phyloP scores from a whole-genome alignment of 129 eudicot genomes.

The Cynara cardunculus region DNA sequence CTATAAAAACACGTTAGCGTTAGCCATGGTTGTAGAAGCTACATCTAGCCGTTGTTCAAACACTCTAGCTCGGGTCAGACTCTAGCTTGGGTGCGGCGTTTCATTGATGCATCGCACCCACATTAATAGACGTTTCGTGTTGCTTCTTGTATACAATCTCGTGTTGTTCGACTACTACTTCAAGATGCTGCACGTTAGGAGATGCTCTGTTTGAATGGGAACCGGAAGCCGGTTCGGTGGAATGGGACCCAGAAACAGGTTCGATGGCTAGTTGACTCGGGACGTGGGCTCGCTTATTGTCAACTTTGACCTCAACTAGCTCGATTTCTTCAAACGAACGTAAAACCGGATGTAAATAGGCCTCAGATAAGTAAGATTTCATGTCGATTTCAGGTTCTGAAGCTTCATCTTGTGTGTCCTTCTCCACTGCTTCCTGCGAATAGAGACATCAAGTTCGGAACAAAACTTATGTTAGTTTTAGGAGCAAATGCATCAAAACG shows the following conservation, averaged over 20 bases:
- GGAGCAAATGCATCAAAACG: background rate
- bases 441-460: background rate
- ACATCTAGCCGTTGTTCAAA: slow-evolving; percentile 10
- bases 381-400: slow-evolving; percentile 44
- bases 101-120: background rate
- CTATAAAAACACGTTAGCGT: background rate
- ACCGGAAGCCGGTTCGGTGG: slow-evolving; percentile 25
- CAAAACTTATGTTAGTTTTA: background rate
- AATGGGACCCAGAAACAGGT: slow-evolving; percentile 34
- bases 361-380: slow-evolving; percentile 63
- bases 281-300: slow-evolving; percentile 33
- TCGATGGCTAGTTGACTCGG: slow-evolving; percentile 37
- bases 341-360: slow-evolving; percentile 86
- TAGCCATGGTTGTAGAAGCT: slow-evolving; percentile 14
- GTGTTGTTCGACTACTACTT: background rate
- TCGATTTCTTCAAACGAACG: slow-evolving; percentile 71
- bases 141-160: background rate
- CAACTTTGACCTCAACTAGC: slow-evolving; percentile 53
- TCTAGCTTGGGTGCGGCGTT: background rate
- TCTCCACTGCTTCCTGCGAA: slow-evolving; percentile 80
- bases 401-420: slow-evolving; percentile 59
- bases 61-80: background rate
- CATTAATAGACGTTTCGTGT: background rate
- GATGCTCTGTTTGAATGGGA: slow-evolving; percentile 24
- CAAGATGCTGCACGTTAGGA: background rate